Conservation (phyloP, 129 eudicot species). For the Lactuca sativa region DNA sequence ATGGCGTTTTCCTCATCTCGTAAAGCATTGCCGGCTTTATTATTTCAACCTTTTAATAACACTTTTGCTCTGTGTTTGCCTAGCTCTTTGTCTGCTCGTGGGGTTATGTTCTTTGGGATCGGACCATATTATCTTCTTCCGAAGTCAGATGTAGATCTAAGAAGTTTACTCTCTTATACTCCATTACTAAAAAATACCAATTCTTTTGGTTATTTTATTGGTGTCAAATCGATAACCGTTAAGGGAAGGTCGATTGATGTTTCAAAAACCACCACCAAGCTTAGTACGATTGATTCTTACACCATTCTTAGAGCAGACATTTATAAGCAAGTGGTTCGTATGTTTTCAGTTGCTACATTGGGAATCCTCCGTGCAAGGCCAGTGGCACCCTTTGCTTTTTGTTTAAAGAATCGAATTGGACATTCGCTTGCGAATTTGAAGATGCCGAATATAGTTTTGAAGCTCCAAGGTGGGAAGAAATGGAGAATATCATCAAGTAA, state of each 20-base stretch:
- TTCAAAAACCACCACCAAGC: too few relatives aligned
- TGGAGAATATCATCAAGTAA: too few relatives aligned
- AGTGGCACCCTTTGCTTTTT: too few relatives aligned
- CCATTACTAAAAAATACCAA: too few relatives aligned
- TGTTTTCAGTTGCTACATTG: too few relatives aligned
- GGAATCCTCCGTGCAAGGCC: too few relatives aligned
- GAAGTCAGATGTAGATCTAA: not conserved
- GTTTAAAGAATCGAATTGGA: too few relatives aligned
- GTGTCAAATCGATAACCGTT: not conserved
- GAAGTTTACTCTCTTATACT: not conserved
- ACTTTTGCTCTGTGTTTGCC: conserved; percentile 9
- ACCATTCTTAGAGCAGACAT: too few relatives aligned
- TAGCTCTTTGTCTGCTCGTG: not conserved
- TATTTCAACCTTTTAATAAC: not conserved
- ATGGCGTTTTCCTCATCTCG: conserved; percentile 4
- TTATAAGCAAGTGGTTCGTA: not conserved
- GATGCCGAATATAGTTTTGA: too few relatives aligned
- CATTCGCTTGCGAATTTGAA: too few relatives aligned
- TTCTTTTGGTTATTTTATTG: not conserved
- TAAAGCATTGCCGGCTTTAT: not conserved
- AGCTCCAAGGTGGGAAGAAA: conserved; percentile 16
- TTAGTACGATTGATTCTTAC: too few relatives aligned
- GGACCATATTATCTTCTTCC: conserved; percentile 15
- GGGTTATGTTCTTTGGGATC: conserved; percentile 5
- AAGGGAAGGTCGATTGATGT: too few relatives aligned